Conservation (phyloP, 202 grass and related monocot species). For the Elaeis oleifera region DNA sequence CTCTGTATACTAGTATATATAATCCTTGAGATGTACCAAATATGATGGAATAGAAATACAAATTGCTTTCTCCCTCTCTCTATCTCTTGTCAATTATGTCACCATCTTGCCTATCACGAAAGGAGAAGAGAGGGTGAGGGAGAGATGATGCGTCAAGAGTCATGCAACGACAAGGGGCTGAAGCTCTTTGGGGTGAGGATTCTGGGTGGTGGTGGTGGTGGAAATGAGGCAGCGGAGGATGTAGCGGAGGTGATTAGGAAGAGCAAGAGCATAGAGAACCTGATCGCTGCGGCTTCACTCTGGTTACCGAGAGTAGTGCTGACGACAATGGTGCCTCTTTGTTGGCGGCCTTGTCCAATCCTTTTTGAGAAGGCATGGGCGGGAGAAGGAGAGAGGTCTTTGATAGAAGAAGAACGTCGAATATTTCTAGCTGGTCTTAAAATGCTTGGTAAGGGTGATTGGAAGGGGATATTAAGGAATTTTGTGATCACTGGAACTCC, state of each 20-base stretch:
- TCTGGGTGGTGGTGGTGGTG: neutral
- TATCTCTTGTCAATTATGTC: no score
- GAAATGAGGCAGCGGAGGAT: neutral
- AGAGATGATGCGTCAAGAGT: no score
- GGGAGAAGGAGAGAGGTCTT: neutral
- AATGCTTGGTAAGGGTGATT: neutral
- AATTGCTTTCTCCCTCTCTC: no score
- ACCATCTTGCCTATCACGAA: no score
- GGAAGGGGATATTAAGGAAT: constrained; percentile 3
- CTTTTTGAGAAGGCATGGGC: neutral
- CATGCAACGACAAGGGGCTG: neutral
- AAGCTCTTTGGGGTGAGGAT: constrained; percentile 8
- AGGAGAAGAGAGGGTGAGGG: no score
- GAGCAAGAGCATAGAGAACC: neutral
- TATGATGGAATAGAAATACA: no score
- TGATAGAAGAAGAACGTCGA: neutral
- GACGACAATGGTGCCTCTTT: neutral
- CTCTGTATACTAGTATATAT: no score
- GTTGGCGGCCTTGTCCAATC: neutral
- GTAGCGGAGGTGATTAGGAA: constrained; percentile 4
- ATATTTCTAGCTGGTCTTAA: neutral
- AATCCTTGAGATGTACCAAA: no score
- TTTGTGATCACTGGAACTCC: neutral
- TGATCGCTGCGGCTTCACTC: neutral
- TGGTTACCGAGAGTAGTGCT: neutral